phyloP scores from a whole-genome alignment of 2,329 filamentous ascomycete species.

The Hypoxylon sp. region DNA sequence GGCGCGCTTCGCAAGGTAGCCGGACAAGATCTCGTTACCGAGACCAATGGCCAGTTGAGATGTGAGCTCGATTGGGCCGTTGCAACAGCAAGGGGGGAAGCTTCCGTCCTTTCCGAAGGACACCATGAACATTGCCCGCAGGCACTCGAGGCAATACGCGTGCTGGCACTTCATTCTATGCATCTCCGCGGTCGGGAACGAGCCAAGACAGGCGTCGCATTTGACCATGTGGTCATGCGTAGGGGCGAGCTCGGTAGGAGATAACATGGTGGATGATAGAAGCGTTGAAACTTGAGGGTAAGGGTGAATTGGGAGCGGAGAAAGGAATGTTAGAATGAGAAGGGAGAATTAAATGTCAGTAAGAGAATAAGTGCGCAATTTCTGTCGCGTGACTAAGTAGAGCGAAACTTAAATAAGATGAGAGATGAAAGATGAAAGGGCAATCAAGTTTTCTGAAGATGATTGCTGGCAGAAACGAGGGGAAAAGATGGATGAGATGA shows the following conservation, averaged over 20 bases:
- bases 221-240: neutral
- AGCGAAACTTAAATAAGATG: no score
- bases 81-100: constrained; percentile 7
- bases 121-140: neutral
- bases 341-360: neutral
- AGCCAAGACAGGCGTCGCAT: neutral
- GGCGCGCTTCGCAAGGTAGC: neutral
- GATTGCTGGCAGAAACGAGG: no score
- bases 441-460: no score
- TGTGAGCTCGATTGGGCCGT: neutral
- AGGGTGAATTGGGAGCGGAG: no score
- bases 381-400: no score
- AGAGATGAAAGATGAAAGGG: no score
- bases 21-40: neutral
- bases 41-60: neutral
- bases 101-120: constrained; percentile 9
- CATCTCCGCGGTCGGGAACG: neutral
- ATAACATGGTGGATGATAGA: neutral
- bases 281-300: neutral
- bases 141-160: neutral
- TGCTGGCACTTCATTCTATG: neutral
- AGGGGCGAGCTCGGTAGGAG: neutral
- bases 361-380: no score
- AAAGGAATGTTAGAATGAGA: neutral
- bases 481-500: no score